A percentile compares a stretch with the other conserved stretches of the same genome.
Evolutionary conservation across 441 rosid species (phyloP).

Genomic region (Euphorbia schlechtendalii): DNA sequence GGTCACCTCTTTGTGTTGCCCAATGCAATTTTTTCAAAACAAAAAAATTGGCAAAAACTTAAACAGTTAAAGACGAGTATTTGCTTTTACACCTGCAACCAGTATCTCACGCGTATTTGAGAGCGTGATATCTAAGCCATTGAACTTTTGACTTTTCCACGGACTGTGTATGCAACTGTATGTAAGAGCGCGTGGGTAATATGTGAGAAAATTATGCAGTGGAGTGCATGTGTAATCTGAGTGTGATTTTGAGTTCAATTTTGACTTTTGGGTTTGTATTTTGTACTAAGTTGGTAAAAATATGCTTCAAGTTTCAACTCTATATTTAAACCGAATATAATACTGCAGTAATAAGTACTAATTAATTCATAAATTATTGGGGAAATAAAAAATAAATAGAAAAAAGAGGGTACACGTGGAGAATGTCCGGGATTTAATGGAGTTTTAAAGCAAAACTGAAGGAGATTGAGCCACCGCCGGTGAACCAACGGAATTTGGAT

Average conservation of each 20-base stretch:
- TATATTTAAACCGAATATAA: not conserved
- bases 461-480: conserved; percentile 30
- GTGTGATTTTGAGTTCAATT: not conserved
- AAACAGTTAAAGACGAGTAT: not conserved
- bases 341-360: no score
- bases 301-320: conserved; percentile 8
- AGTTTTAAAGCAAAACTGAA: not conserved
- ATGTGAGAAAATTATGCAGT: not conserved
- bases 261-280: conserved; percentile 9
- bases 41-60: not conserved
- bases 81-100: not conserved
- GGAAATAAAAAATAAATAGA: no score
- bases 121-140: not conserved
- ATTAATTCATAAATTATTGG: no score
- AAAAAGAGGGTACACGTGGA: conserved; percentile 34
- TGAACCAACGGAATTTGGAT: conserved; percentile 39
- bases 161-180: not conserved
- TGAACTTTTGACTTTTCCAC: not conserved
- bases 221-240: not conserved
- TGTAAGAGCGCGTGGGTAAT: not conserved
- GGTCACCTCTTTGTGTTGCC: no score
- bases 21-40: no score
- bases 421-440: conserved; percentile 13
- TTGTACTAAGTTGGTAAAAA: conserved; percentile 1
- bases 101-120: not conserved